Evolutionary conservation across 768 basidiomycete genomes (phyloP), one percentile per base, ranked within the genome.

Genomic region (Galerina marginata): DNA sequence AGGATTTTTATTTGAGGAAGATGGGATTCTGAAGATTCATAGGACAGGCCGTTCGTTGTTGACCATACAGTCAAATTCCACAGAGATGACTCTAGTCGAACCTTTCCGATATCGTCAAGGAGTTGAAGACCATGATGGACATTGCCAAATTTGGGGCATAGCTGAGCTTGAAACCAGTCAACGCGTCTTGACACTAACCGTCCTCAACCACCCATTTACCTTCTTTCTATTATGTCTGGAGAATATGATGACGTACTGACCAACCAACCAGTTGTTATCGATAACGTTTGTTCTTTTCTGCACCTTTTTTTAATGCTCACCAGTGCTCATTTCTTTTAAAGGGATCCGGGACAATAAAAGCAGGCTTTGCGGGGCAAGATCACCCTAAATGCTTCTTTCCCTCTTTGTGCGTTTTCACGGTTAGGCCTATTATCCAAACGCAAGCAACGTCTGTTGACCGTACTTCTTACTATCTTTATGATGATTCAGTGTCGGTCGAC

Each of bases 351-450:
- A 95, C 94, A 23, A 96, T 99, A 74, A 99, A 99, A 77, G 97
- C 97, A 61, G 97, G 97, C 42, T 99, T 99, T 72, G 97, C 97
- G 55, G 97, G 97, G 47, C 93, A 98, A 77, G 96, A 98, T 76
- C 95, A 97, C 73, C 97, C 97, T 44, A 97, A 97, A 85, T 98
- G 96, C 73, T 99, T 96, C 84, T 99, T 99, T 71, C 96, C 97
- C 63, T 97, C 95, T 65, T 98, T 95, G 96, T 97, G 78, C 80
- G 95, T 87, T 71, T 70, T 65, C 64, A 75, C 69, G 74, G 74
- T 78, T 79, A 74, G 69, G 66, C 61, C 65, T 67, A 65, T 66
- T 63, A 58, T 65, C 60, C 66, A 62, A 60, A 37, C 62, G 60
- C 54, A 68, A 68, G 66, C 64, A 60, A 64, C 60, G 60, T 70